phyloP scores from a whole-genome alignment of 2,329 filamentous ascomycete species.

The Aspergillus sergii region DNA sequence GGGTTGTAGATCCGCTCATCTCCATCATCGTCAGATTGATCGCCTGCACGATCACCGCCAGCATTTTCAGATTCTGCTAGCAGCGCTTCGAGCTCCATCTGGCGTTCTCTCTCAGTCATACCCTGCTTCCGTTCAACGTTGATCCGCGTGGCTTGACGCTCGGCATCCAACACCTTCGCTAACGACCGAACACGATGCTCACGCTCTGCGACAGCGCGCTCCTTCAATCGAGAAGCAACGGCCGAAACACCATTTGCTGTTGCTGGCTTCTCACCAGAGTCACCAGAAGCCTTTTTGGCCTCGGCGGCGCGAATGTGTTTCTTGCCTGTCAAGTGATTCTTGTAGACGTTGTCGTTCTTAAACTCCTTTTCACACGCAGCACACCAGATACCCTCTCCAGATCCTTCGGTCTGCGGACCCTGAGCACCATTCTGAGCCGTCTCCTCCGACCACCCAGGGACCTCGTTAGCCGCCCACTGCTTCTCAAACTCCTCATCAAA shows the following conservation, averaged over 20 bases:
- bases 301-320: conserved; percentile 88
- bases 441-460: conserved; percentile 76
- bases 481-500: conserved; percentile 85
- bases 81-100: conserved; percentile 88
- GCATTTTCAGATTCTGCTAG: conserved; percentile 62
- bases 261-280: conserved; percentile 40
- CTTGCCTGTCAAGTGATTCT: conserved; percentile 82
- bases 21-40: conserved; percentile 71
- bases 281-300: conserved; percentile 53
- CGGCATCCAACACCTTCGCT: conserved; percentile 78
- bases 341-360: conserved; percentile 93
- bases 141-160: conserved; percentile 84
- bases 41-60: conserved; percentile 45
- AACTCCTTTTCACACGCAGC: conserved; percentile 92
- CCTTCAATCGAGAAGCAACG: conserved; percentile 66
- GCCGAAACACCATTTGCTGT: conserved; percentile 21
- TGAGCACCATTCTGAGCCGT: conserved; percentile 41
- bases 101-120: conserved; percentile 94
- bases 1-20: conserved; percentile 96
- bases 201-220: conserved; percentile 85
- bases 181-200: conserved; percentile 83
- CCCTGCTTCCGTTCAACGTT: conserved; percentile 96
- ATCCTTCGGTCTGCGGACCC: conserved; percentile 54
- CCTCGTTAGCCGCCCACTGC: conserved; percentile 76
- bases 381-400: conserved; percentile 79